Conservation (phyloP, 495 filamentous ascomycete species). For the Talaromyces ruber region DNA sequence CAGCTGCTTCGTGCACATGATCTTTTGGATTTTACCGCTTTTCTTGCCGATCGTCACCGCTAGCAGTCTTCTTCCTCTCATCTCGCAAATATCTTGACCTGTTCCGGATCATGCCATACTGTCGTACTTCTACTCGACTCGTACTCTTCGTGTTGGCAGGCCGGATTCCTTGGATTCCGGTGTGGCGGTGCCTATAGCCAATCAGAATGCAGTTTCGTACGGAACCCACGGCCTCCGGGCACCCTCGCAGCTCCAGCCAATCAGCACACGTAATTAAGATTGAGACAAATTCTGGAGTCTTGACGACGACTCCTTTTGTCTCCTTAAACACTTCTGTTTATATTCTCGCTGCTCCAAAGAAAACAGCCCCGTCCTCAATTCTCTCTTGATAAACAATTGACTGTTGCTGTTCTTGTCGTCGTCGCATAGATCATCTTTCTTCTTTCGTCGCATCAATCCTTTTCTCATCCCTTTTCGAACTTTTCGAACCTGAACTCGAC, state of each 20-base stretch:
- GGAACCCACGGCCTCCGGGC: not conserved
- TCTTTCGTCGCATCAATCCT: not conserved
- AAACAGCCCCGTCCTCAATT: not conserved
- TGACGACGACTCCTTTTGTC: not conserved
- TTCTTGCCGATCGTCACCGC: not conserved
- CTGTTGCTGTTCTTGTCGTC: not conserved
- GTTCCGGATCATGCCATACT: not conserved
- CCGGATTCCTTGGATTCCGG: conserved; percentile 5
- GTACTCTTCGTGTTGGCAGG: not conserved
- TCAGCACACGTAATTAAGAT: not conserved
- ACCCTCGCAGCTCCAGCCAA: not conserved
- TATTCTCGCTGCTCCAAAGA: not conserved
- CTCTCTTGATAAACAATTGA: not conserved
- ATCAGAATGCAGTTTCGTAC: not conserved
- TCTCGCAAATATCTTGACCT: not conserved
- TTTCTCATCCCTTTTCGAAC: conserved; percentile 10
- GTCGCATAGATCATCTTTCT: not conserved
- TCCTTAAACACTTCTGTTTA: not conserved
- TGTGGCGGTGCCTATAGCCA: not conserved
- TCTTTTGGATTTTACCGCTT: not conserved
- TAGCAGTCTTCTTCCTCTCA: too few relatives aligned
- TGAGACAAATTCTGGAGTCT: not conserved
- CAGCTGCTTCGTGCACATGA: not conserved
- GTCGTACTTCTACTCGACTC: not conserved
- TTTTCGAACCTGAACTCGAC: conserved; percentile 6